Evolutionary conservation across 345 rosid genomes (phyloP), one percentile per base, ranked within the genome.

Genomic region (Eucalyptus pumila): DNA sequence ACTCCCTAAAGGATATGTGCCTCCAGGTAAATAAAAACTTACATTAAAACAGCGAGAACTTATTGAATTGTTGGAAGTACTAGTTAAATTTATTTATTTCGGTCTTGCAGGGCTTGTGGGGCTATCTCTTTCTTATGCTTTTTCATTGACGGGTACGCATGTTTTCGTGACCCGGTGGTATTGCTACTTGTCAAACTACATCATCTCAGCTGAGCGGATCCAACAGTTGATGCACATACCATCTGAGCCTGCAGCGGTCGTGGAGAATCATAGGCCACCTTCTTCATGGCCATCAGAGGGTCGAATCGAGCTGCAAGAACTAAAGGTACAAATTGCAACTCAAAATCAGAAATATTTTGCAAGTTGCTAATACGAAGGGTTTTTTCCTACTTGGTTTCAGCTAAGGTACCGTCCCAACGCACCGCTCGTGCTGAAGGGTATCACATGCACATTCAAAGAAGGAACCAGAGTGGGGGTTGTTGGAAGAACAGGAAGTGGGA

Each of bases 401-500:
- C 92, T 96, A 52, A 93, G 94, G 81, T 96, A 96, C 88, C 96
- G 96, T 9, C 94, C 95, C 3, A 96, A 95, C 88, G 92, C 96
- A 67, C 95, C 98, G 1, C 90, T 94, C 4, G 97, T 96, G 87
- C 94, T 95, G 24, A 96, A 96, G 88, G 99, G 99, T 67, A 96
- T 96, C 90, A 92, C 94, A 37, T 95, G 99, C 91, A 94, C 96
- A n/a, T 95, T 96, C 90, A 89, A 90, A 85, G 97, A 93, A 95
- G 96, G 96, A 90, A 94, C 90, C 32, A 94, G 97, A 91, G 94
- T 95, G 2, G 98, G 99, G 45, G 97, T 97, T 72, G 99, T 97
- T 23, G 99, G 99, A 86, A 93, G 99, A 86, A 96, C 99, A 0
- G 98, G 99, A 92, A 97, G 99, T 45, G 99, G 99, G 30, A 97